Base-by-base conservation (phyloP, 2,329 filamentous ascomycete genomes). In the Parafenestella ontariensis region DNA sequence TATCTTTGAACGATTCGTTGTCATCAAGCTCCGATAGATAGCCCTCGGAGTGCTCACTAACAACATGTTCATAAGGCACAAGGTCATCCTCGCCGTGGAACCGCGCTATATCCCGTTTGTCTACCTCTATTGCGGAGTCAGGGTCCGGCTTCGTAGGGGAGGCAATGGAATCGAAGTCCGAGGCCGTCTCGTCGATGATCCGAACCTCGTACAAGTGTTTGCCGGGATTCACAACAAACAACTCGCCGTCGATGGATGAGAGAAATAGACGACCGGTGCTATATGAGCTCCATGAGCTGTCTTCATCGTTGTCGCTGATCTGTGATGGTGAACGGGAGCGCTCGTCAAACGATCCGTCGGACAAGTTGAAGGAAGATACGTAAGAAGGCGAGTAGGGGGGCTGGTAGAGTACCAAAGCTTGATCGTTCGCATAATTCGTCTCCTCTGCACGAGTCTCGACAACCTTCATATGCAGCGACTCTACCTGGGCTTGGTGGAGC, bases 121-220 rank as follows among this genome's bases (percentile, higher is more conserved):
- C 9, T 23, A 11, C 4, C 4, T 31, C 36, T 10, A 21, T 40
- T 5, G 26, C 33, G 6, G 2, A 5, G 23, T 13, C 2, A 2
- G 31, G 23, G 18, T 21, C 33, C 2, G 36, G 7, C 24, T 50
- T 50, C 20, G 21, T 28, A 3, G 48, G 29, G 3, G 48, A 50
- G 15, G 48, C 48, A 5, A 45, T 39, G 5, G 48, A 50, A 24
- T 50, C 48, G 15, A 50, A 50, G 21, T 50, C 48, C 3, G 48
- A 44, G 6, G 29, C 40, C 10, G 21, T 41, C 18, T 50, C 40
- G 17, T 50, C 48, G 9, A 37, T 44, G 21, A 50, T 20, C 6
- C 29, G 20, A 17, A 50, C 17, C 5, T 50, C 24, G 31, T 50
- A 50, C 2, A 50, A n/a, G 7, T 21, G 43, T 17, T 50, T 20